Percentiles rank a stretch among this genome's conserved stretches.
Conservation (phyloP, 2,329 filamentous ascomycete species). For the Colletotrichum noveboracense region DNA sequence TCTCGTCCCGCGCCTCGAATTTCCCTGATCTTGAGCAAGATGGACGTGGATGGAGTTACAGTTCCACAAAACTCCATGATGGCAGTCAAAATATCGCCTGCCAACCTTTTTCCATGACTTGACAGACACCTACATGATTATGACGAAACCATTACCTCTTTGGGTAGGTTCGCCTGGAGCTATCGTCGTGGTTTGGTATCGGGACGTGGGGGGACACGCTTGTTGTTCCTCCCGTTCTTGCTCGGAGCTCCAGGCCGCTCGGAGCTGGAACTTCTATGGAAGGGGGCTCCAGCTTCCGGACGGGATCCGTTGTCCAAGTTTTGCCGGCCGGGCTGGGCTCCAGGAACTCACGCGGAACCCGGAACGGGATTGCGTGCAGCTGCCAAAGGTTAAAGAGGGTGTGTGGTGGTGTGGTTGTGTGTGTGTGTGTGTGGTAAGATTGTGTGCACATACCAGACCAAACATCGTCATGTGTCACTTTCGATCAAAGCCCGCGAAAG, state of each 20-base stretch:
- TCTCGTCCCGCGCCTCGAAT: not conserved
- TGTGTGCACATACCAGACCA: not conserved
- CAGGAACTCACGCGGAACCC: not conserved
- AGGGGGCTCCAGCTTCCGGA: constrained; percentile 2
- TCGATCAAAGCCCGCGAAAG: constrained; percentile 19
- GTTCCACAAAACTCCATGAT: not conserved
- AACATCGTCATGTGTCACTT: constrained; percentile 20
- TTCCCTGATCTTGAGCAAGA: not conserved
- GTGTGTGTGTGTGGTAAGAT: not conserved
- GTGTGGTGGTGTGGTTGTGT: not conserved
- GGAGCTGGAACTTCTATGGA: not conserved
- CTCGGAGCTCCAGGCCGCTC: not conserved
- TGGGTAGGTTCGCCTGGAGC: not conserved
- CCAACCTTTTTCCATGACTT: not conserved
- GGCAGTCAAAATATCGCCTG: not conserved
- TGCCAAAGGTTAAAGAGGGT: constrained; percentile 15
- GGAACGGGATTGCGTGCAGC: constrained; percentile 20
- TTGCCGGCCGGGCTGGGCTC: constrained; percentile 1
- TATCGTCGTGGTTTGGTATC: not conserved
- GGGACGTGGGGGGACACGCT: not conserved
- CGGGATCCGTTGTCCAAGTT: constrained; percentile 3
- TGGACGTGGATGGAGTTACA: not conserved
- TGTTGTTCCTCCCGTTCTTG: not conserved
- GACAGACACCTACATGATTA: not conserved
- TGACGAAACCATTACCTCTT: not conserved